Evolutionary conservation across 2,329 filamentous ascomycete genomes (phyloP), one percentile per base, ranked within the genome.

Genomic region (Xylaria sp.): DNA sequence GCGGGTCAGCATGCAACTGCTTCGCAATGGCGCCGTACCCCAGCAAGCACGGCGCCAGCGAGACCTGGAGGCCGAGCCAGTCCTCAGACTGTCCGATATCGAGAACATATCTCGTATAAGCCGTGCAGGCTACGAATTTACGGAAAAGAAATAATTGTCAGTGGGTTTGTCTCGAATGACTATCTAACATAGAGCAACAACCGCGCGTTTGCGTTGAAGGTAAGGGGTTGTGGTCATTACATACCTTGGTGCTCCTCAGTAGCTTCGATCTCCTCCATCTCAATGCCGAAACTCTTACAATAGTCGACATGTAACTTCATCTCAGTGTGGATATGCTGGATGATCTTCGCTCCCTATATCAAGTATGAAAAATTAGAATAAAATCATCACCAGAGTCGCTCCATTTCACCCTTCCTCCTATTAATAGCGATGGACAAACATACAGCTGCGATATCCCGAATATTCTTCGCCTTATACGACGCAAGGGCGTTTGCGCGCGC

Each of bases 21-120:
- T 86, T 85, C 5, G 93, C 95, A 68, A 97, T 92, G 65, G 88
- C 88, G 10, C 91, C 91, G 78, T 98, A 98, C 50, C 95, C 95
- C n/a, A 98, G 86, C 37, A 97, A 84, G 78, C 95, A 98, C 0
- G 95, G 94, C 16, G 94, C 90, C 63, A 98, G 85, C 4, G 93
- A 91, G 70, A 98, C 84, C 76, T 97, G 93, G 10, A 98, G 86
- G 3, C 91, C 94, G 53, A 98, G 85, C 90, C 91, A 97, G 82
- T 97, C 94, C 77, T 96, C 90, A 1, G 92, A 93, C 74, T 93
- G 90, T 6, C 95, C 95, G 23, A 97, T 86, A 75, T 98, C 95
- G 63, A 98, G 89, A 29, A 97, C 91, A 79, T 95, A 97, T 78
- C 92, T 75, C 27, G 91, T 94, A 78, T 97, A 96, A 51, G 93